Percentiles rank a stretch among this genome's conserved stretches.
phyloP scores from a whole-genome alignment of 805 yeast genomes.

The Nakazawaea siamensis region DNA sequence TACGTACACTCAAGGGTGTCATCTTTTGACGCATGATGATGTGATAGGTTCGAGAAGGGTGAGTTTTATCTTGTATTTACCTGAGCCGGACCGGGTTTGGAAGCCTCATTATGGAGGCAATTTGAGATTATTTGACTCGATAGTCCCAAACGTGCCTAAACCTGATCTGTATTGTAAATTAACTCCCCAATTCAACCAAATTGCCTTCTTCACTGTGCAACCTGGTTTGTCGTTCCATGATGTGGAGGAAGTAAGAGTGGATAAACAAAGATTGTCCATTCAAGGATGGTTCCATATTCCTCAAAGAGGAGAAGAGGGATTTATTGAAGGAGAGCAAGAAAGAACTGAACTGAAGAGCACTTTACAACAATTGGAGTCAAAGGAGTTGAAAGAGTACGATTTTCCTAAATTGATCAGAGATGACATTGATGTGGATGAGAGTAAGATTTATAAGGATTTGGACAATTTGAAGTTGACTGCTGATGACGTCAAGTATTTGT shows the following conservation, averaged over 20 bases:
- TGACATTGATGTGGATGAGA: constrained; percentile 23
- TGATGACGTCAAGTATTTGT: constrained; percentile 42
- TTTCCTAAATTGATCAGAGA: constrained; percentile 54
- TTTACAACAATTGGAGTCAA: constrained; percentile 69
- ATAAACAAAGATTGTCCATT: constrained; percentile 82
- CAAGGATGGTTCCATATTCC: constrained; percentile 99
- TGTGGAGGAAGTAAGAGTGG: constrained; percentile 92
- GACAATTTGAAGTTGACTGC: constrained; percentile 20
- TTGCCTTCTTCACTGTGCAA: constrained; percentile 91
- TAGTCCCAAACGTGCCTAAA: constrained; percentile 83
- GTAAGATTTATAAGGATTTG: constrained; percentile 22
- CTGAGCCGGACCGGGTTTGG: constrained; percentile 89
- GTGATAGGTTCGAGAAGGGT: constrained; percentile 94
- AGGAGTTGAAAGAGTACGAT: constrained; percentile 70
- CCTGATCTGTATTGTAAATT: constrained; percentile 63
- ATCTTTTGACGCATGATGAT: constrained; percentile 91
- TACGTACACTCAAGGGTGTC: constrained; percentile 89
- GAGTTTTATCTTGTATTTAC: constrained; percentile 85
- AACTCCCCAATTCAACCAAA: constrained; percentile 91
- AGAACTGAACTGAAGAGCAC: constrained; percentile 68
- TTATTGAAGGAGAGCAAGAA: constrained; percentile 73
- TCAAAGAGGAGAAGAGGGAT: constrained; percentile 86
- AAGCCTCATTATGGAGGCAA: constrained; percentile 92
- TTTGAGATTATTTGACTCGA: constrained; percentile 74
- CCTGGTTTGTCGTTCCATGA: constrained; percentile 97